These are phyloP conservation scores for Magnolia officinalis DNA, from an alignment of 164 flowering plant species.

Conservation along the genomic window DNA sequence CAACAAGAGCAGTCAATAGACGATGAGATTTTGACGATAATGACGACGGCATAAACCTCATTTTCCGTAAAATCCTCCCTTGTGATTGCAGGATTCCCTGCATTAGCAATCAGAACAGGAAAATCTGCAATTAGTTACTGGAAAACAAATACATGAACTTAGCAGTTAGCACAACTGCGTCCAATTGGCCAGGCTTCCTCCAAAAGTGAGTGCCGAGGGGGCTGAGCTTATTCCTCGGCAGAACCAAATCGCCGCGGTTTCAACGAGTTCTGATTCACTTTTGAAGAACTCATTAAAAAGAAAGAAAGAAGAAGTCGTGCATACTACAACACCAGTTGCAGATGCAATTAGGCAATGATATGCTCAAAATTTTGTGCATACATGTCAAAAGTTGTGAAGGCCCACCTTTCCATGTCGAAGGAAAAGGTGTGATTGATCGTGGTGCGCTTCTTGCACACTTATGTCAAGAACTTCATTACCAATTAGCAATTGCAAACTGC, in stretches of 20 bases:
- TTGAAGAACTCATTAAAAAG: background rate
- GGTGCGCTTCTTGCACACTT: slow-evolving; percentile 86
- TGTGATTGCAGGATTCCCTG: slow-evolving; percentile 98
- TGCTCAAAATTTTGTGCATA: background rate
- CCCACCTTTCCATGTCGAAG: slow-evolving; percentile 91
- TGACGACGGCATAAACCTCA: slow-evolving; percentile 99
- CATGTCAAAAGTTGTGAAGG: slow-evolving; percentile 1
- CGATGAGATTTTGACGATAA: slow-evolving; percentile 91
- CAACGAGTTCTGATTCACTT: background rate
- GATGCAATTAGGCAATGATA: background rate
- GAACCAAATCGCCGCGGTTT: background rate
- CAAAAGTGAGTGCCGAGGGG: background rate
- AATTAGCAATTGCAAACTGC: slow-evolving; percentile 82
- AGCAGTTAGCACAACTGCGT: background rate
- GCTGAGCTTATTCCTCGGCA: background rate
- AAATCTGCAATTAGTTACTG: background rate
- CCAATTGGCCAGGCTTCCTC: background rate
- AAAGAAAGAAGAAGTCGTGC: too few species aligned
- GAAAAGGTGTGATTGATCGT: slow-evolving; percentile 93
- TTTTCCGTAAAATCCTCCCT: slow-evolving; percentile 80
- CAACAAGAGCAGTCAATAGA: slow-evolving; percentile 90
- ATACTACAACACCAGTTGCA: too few species aligned
- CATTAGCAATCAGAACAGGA: slow-evolving; percentile 12
- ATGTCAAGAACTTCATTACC: slow-evolving; percentile 99
- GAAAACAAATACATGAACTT: background rate